Percentiles rank a stretch among this genome's conserved stretches.
These are phyloP conservation scores for Sordariomycetes sp. DNA, from an alignment of 2,329 filamentous ascomycete genomes.

Conservation along the genomic window DNA sequence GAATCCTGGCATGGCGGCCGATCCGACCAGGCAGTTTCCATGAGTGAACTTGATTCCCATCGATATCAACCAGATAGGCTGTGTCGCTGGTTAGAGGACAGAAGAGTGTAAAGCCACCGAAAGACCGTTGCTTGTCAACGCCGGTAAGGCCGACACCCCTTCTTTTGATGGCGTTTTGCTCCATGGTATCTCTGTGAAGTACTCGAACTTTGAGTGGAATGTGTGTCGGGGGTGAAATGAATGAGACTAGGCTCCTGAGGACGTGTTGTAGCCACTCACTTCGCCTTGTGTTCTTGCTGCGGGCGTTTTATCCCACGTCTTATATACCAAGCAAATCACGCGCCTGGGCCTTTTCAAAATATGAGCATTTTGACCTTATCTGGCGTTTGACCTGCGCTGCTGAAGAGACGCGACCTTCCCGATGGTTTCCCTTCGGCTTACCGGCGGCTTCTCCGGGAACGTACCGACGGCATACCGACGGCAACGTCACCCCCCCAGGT, in stretches of 20 bases:
- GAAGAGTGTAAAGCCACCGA: conserved; percentile 18
- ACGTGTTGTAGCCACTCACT: too few relatives aligned
- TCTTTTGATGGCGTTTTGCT: conserved; percentile 19
- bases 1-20: conserved; percentile 15
- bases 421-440: conserved; percentile 10
- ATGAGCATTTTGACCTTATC: too few relatives aligned
- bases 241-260: too few relatives aligned
- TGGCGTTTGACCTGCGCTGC: too few relatives aligned
- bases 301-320: too few relatives aligned
- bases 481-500: too few relatives aligned
- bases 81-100: conserved; percentile 16
- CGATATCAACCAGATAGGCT: conserved; percentile 16
- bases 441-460: conserved; percentile 12
- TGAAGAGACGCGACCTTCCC: too few relatives aligned
- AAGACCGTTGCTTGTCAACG: conserved; percentile 13
- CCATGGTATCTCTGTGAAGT: conserved; percentile 8
- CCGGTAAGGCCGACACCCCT: conserved; percentile 16
- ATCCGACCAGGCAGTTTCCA: conserved; percentile 19
- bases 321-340: too few relatives aligned
- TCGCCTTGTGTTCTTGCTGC: too few relatives aligned
- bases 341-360: too few relatives aligned
- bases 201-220: not conserved
- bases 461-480: conserved; percentile 3
- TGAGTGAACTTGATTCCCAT: conserved; percentile 16
- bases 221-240: too few relatives aligned